A percentile compares a stretch with the other conserved stretches of the same genome.
phyloP scores from a whole-genome alignment of 2,329 filamentous ascomycete species.

The Nemania sp. region DNA sequence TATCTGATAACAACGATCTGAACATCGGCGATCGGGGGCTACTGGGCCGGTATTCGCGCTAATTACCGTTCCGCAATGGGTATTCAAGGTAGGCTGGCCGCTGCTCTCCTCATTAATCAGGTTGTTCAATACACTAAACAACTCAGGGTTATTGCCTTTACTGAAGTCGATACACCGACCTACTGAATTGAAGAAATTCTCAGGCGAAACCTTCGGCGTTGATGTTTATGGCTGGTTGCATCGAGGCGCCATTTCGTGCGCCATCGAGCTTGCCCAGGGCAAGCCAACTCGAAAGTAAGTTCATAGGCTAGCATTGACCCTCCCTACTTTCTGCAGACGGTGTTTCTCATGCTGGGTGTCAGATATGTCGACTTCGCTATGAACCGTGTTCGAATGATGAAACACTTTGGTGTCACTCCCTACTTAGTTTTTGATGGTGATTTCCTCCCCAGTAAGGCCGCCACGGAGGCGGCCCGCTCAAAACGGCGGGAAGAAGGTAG shows the following conservation, averaged over 20 bases:
- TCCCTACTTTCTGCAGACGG: neutral
- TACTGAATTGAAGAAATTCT: slow-evolving; percentile 82
- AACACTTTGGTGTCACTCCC: slow-evolving; percentile 90
- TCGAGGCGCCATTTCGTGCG: slow-evolving; percentile 86
- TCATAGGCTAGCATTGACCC: neutral
- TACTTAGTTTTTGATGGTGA: slow-evolving; percentile 97
- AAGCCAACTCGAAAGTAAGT: slow-evolving; percentile 85
- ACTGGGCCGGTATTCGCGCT: slow-evolving; percentile 9
- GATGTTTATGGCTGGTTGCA: slow-evolving; percentile 99
- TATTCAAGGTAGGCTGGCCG: slow-evolving; percentile 38
- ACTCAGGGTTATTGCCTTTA: slow-evolving; percentile 75
- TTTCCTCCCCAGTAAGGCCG: slow-evolving; percentile 89
- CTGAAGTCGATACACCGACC: slow-evolving; percentile 96
- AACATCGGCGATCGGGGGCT: slow-evolving; percentile 8
- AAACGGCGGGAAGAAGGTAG: slow-evolving; percentile 77
- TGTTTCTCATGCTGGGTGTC: slow-evolving; percentile 13
- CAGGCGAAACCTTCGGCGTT: slow-evolving; percentile 87
- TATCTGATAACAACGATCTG: slow-evolving; percentile 21
- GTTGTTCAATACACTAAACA: slow-evolving; percentile 6
- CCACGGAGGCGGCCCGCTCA: slow-evolving; percentile 79
- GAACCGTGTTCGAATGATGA: slow-evolving; percentile 89
- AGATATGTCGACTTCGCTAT: slow-evolving; percentile 91
- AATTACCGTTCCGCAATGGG: slow-evolving; percentile 32
- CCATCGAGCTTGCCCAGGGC: slow-evolving; percentile 84
- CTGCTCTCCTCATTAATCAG: neutral